Conservation (phyloP, 2,329 filamentous ascomycete species). For the Myriangium duriaei region DNA sequence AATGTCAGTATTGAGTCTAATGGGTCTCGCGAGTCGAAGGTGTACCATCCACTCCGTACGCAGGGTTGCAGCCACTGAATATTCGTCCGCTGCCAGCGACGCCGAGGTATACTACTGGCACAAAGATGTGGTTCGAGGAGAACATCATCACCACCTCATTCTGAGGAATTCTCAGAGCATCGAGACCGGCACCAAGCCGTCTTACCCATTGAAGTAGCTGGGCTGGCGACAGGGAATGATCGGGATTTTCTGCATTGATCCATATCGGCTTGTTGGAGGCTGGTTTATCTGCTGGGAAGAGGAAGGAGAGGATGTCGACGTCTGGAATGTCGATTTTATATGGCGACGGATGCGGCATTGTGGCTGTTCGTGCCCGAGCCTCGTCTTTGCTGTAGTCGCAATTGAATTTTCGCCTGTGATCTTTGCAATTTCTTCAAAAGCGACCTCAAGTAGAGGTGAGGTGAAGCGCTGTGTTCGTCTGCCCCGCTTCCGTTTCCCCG, state of each 20-base stretch:
- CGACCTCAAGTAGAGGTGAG: no score
- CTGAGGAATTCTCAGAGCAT: slow-evolving; percentile 32
- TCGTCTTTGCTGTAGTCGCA: no score
- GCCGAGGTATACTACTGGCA: slow-evolving; percentile 42
- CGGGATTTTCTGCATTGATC: slow-evolving; percentile 38
- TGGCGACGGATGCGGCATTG: slow-evolving; percentile 37
- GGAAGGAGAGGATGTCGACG: slow-evolving; percentile 29
- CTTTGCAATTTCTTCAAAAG: no score
- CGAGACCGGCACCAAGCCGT: slow-evolving; percentile 38
- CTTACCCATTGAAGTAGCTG: slow-evolving; percentile 40
- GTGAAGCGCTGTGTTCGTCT: no score
- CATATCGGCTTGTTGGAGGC: slow-evolving; percentile 38
- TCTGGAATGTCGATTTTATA: slow-evolving; percentile 37
- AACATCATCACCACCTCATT: slow-evolving; percentile 44
- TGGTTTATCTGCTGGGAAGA: slow-evolving; percentile 23
- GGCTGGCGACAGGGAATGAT: slow-evolving; percentile 33
- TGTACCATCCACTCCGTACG: slow-evolving; percentile 37
- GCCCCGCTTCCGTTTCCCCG: no score
- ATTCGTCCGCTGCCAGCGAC: slow-evolving; percentile 40
- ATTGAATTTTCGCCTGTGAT: no score
- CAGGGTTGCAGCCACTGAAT: slow-evolving; percentile 45
- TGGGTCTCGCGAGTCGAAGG: slow-evolving; percentile 1
- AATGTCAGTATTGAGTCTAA: neutral
- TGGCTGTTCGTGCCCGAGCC: no score
- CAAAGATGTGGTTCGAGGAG: slow-evolving; percentile 43